phyloP scores from a whole-genome alignment of 768 basidiomycete genomes.

The Boletus rufocinnamomeus region DNA sequence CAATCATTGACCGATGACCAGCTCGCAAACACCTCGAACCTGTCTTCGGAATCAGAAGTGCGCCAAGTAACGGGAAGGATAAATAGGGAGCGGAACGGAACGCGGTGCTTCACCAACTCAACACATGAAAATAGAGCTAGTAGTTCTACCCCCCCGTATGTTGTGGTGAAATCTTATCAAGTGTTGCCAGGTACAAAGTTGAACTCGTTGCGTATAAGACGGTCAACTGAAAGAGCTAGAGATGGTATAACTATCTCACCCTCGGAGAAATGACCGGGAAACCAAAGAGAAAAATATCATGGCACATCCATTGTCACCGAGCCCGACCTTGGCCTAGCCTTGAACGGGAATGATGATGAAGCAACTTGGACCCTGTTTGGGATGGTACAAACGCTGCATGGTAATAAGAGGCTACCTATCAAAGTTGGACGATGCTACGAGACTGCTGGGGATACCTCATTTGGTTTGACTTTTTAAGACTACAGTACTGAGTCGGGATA shows the following conservation, averaged over 20 bases:
- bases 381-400: background rate
- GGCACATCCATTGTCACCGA: background rate
- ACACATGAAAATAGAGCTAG: conserved; percentile 5
- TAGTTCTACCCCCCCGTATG: conserved; percentile 2
- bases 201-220: background rate
- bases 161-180: background rate
- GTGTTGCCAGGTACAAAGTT: conserved; percentile 7
- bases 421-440: background rate
- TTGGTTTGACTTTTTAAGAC: no score
- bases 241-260: conserved; percentile 6
- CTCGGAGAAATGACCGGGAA: background rate
- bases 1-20: background rate
- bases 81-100: background rate
- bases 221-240: background rate
- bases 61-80: background rate
- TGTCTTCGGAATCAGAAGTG: background rate
- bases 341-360: background rate
- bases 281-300: background rate
- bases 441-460: background rate
- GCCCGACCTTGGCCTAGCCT: background rate
- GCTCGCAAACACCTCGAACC: background rate
- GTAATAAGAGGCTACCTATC: background rate
- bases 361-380: background rate
- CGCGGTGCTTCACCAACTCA: background rate
- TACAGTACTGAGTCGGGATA: no score